Conservation (phyloP, 2,329 filamentous ascomycete genomes). For the Epichloe festucae region DNA sequence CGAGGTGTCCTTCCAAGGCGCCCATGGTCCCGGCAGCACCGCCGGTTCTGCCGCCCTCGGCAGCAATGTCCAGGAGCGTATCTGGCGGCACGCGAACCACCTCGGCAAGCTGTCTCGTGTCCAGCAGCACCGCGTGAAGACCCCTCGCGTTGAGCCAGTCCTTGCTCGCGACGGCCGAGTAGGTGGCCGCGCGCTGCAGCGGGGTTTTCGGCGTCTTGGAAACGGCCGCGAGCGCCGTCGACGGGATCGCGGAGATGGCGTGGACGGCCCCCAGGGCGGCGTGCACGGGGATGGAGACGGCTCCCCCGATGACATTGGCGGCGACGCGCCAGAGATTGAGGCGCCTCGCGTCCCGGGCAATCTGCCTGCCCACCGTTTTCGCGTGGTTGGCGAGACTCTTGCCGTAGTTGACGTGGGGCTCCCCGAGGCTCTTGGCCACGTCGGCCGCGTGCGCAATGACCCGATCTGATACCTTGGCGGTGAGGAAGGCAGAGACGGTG, state of each 20-base stretch:
- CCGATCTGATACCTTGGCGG: constrained; percentile 29
- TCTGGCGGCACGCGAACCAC: constrained; percentile 19
- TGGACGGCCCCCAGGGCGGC: no score
- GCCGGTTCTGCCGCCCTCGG: not conserved
- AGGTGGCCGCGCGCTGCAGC: constrained; percentile 16
- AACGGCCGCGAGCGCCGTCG: no score
- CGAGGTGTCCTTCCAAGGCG: constrained; percentile 16
- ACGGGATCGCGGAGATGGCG: no score
- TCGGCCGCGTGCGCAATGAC: constrained; percentile 29
- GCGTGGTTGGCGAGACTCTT: no score
- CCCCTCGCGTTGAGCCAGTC: constrained; percentile 30
- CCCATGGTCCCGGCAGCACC: constrained; percentile 14
- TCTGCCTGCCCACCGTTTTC: no score
- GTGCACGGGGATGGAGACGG: no score
- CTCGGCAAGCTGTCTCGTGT: constrained; percentile 18
- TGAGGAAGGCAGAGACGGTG: constrained; percentile 33
- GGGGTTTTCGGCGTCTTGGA: no score
- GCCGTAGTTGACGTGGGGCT: no score
- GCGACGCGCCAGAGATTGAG: no score
- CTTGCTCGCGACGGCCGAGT: constrained; percentile 27
- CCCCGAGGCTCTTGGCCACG: constrained; percentile 10
- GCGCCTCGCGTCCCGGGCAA: no score
- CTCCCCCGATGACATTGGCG: no score
- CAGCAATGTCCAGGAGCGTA: constrained; percentile 27
- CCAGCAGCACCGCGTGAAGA: constrained; percentile 23